Percentiles rank a stretch among this genome's conserved stretches.
These are phyloP conservation scores for Crotalaria pallida DNA, from an alignment of 306 rosid genomes.

Conservation along the genomic window DNA sequence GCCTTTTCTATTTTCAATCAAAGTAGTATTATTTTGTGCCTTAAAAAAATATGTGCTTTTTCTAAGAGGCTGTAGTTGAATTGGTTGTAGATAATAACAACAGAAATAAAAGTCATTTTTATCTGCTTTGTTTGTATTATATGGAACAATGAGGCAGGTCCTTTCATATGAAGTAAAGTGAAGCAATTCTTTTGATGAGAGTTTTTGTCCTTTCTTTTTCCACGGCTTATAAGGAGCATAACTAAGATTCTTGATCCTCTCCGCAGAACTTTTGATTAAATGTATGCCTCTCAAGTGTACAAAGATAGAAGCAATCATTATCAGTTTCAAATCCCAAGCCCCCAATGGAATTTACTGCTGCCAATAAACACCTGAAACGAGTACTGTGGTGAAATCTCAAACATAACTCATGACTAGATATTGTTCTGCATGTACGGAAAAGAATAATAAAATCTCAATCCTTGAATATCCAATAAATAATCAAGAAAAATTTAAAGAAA, in stretches of 20 bases:
- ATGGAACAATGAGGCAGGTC: background rate
- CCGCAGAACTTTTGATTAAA: background rate
- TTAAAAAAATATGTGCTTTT: background rate
- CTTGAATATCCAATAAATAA: conserved; percentile 23
- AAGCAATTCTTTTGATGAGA: background rate
- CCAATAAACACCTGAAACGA: conserved; percentile 30
- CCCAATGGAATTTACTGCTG: conserved; percentile 20
- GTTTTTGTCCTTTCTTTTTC: background rate
- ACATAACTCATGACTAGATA: conserved; percentile 28
- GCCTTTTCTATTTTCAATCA: background rate
- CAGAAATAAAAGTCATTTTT: background rate
- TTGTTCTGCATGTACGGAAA: conserved; percentile 47
- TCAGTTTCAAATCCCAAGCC: conserved; percentile 29
- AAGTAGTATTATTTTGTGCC: background rate
- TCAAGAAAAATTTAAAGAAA: background rate
- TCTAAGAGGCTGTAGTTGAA: background rate
- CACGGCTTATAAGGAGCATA: background rate
- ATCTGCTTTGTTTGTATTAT: background rate
- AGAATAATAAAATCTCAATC: conserved; percentile 38
- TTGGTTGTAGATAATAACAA: background rate
- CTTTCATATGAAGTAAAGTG: conserved; percentile 16
- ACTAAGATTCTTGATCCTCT: conserved; percentile 15
- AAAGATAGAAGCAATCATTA: conserved; percentile 8
- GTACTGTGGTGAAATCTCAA: conserved; percentile 29
- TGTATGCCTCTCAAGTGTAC: background rate